phyloP scores from a whole-genome alignment of 1,284 basidiomycete species.

The Cronartium quercuum region DNA sequence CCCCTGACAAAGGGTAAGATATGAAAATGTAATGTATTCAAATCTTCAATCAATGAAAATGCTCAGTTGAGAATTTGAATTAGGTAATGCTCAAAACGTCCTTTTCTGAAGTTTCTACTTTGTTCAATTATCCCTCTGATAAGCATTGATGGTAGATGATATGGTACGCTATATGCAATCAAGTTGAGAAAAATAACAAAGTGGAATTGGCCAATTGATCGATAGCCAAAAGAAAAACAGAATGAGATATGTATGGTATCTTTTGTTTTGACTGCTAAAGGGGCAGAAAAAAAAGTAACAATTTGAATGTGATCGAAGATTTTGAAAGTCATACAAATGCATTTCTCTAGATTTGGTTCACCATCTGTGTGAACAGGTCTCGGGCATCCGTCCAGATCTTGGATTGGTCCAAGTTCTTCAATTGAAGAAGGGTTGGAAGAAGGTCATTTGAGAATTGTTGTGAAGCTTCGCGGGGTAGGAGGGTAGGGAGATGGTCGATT shows the following conservation, averaged over 20 bases:
- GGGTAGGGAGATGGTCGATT: constrained; percentile 94
- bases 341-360: constrained; percentile 5
- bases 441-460: constrained; percentile 92
- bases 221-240: too few relatives aligned
- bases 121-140: too few relatives aligned
- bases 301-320: not conserved
- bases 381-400: constrained; percentile 31
- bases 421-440: constrained; percentile 73
- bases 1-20: too few relatives aligned
- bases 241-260: too few relatives aligned
- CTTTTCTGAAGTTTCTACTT: too few relatives aligned
- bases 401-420: constrained; percentile 47
- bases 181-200: not conserved
- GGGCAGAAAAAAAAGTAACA: not conserved
- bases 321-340: not conserved
- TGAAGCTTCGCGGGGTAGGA: constrained; percentile 89
- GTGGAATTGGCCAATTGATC: not conserved
- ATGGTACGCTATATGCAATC: too few relatives aligned
- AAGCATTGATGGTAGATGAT: too few relatives aligned
- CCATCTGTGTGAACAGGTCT: constrained; percentile 31
- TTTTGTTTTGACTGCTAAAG: too few relatives aligned
- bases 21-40: too few relatives aligned
- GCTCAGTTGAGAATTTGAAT: too few relatives aligned
- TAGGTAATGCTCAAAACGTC: too few relatives aligned
- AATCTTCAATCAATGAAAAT: too few relatives aligned